Percentiles rank a stretch among this genome's conserved stretches.
Evolutionary conservation across 2,329 filamentous ascomycete species (phyloP).

Genomic region (Graphium sp.): DNA sequence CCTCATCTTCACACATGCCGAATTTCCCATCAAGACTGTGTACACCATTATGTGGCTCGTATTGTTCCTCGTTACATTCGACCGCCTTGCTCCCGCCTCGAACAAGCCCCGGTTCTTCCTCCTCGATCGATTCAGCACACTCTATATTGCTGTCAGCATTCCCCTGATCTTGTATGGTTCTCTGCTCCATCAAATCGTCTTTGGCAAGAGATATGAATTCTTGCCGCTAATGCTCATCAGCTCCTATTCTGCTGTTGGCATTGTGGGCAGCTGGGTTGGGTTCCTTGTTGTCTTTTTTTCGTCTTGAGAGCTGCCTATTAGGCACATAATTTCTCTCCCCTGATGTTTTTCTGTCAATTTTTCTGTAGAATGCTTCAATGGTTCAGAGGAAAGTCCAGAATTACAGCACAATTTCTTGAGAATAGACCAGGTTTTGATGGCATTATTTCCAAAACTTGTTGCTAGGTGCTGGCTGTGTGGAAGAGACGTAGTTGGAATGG

Average conservation of each 20-base stretch:
- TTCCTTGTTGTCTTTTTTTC: constrained; percentile 86
- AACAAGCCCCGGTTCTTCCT: constrained; percentile 69
- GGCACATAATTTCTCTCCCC: too few relatives aligned
- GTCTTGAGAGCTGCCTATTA: too few relatives aligned
- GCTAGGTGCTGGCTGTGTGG: too few relatives aligned
- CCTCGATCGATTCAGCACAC: constrained; percentile 73
- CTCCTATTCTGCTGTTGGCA: constrained; percentile 85
- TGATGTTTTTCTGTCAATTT: too few relatives aligned
- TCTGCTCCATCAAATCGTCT: constrained; percentile 64
- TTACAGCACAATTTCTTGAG: too few relatives aligned
- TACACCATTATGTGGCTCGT: constrained; percentile 91
- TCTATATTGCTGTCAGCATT: constrained; percentile 82
- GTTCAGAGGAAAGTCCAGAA: too few relatives aligned
- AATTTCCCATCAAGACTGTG: constrained; percentile 85
- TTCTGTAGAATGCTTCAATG: too few relatives aligned
- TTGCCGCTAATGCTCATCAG: constrained; percentile 94
- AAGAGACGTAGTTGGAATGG: too few relatives aligned
- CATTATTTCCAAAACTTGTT: too few relatives aligned
- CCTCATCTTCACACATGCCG: constrained; percentile 75
- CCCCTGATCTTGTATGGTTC: constrained; percentile 83
- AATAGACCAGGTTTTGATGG: too few relatives aligned
- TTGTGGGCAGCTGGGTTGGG: constrained; percentile 87
- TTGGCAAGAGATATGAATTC: constrained; percentile 74
- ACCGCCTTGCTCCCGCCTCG: constrained; percentile 72
- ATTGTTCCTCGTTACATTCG: constrained; percentile 71